Percentiles rank a stretch among this genome's conserved stretches.
phyloP scores from a whole-genome alignment of 345 rosid species.

The Abelmoschus esculentus region DNA sequence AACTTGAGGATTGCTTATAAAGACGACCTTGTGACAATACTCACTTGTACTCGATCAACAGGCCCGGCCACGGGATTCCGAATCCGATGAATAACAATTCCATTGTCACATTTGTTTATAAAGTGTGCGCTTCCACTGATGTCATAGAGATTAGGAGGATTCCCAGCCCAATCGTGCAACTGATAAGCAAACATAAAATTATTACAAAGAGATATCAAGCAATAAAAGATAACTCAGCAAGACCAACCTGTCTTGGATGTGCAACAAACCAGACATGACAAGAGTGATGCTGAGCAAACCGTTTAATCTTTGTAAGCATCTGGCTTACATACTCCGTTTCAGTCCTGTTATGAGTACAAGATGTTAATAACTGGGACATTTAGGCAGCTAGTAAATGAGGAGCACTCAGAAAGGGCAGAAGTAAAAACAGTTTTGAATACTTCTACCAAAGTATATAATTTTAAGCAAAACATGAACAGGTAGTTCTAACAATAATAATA shows the following conservation, averaged over 20 bases:
- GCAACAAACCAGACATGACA: slow-evolving; percentile 99
- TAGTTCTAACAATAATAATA: background rate
- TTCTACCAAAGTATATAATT: background rate
- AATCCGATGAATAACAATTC: slow-evolving; percentile 84
- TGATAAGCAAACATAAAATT: slow-evolving; percentile 21
- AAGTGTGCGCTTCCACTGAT: slow-evolving; percentile 99
- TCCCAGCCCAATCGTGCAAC: slow-evolving; percentile 82
- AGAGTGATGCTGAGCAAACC: slow-evolving; percentile 84
- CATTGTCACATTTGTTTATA: slow-evolving; percentile 94
- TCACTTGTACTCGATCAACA: slow-evolving; percentile 83
- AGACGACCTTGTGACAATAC: slow-evolving; percentile 10
- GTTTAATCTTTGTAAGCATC: slow-evolving; percentile 84
- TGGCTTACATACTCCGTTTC: slow-evolving; percentile 98
- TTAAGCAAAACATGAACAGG: background rate
- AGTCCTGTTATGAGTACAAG: slow-evolving; percentile 46
- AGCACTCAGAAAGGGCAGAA: background rate
- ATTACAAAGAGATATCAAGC: background rate
- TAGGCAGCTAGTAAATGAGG: background rate
- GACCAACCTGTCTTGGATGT: slow-evolving; percentile 80
- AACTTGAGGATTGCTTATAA: background rate
- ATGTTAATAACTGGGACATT: background rate
- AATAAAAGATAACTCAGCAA: background rate
- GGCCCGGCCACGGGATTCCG: slow-evolving; percentile 78
- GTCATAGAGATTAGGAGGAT: slow-evolving; percentile 84
- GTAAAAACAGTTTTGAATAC: no score